Evolutionary conservation across 1,284 basidiomycete genomes (phyloP), one percentile per base, ranked within the genome.

Genomic region (Ceratobasidium sp.): DNA sequence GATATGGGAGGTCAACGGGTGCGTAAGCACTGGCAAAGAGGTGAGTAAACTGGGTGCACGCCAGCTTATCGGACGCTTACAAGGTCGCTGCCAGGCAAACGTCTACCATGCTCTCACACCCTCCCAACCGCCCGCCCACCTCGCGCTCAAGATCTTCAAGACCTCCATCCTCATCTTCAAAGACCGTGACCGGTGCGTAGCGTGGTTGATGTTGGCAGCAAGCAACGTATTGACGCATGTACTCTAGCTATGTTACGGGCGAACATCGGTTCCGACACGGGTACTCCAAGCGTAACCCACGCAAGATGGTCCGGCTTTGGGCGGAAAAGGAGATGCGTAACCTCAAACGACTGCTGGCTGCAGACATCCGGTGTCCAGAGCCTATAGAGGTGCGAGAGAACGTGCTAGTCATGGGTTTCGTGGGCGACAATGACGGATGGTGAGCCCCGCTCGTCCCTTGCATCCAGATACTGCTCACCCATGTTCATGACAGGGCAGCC

Each of bases 311-410:
- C 18, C 87, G 94, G 12, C 83, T 99, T 7, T 99, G 97, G 97
- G 97, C 97, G 0, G 97, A 99, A 81, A 99, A 99, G 82, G 97
- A 99, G 81, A 92, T 98, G 88, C 87, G 97, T 21, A 99, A 99
- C 78, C 82, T 99, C 75, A 92, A 92, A 78, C 86, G 97, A 11
- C 83, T 99, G 58, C 84, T 87, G 9, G 82, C 88, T 30, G 94
- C 94, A 7, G 95, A 92, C 0, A 87, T 99, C 59, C 85, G 87
- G 33, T 94, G 92, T 75, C 97, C 97, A 0, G 88, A 91, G 59
- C 93, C 95, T 0, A 80, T 97, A 30, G 97, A 99, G 80, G 92
- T 98, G 25, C 86, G 96, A 66, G 96, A 98, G 80, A 98, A 99
- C 78, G 94, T 99, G 0, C 86, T 99, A 21, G 95, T 97, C 12